Percentiles rank a stretch among this genome's conserved stretches.
These are phyloP conservation scores for Fonsecaea pedrosoi DNA, from an alignment of 2,329 filamentous ascomycete species.

Conservation along the genomic window DNA sequence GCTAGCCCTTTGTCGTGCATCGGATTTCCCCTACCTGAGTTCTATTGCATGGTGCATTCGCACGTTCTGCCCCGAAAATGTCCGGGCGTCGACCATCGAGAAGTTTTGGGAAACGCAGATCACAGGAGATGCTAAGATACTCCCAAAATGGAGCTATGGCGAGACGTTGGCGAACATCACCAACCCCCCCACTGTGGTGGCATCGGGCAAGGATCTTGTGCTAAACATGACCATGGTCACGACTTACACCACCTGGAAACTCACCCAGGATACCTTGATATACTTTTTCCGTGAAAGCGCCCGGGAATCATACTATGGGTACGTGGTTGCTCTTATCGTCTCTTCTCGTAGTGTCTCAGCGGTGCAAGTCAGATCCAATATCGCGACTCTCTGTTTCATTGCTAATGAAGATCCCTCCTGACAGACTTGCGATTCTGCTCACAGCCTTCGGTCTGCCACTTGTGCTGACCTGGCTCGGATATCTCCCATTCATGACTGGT, in stretches of 20 bases:
- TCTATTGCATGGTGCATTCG: slow-evolving; percentile 11
- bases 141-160: slow-evolving; percentile 20
- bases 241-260: slow-evolving; percentile 4
- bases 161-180: slow-evolving; percentile 18
- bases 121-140: slow-evolving; percentile 10
- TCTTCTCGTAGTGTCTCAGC: background rate
- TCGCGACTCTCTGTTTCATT: background rate
- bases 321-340: background rate
- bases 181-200: slow-evolving; percentile 5
- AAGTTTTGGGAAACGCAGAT: slow-evolving; percentile 24
- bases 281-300: slow-evolving; percentile 9
- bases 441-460: slow-evolving; percentile 18
- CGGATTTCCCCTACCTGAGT: slow-evolving; percentile 11
- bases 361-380: background rate
- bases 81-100: slow-evolving; percentile 21
- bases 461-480: slow-evolving; percentile 15
- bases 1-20: slow-evolving; percentile 1
- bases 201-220: background rate
- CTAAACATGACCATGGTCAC: slow-evolving; percentile 19
- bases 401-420: background rate
- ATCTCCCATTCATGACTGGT: slow-evolving; percentile 8
- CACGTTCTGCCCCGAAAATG: slow-evolving; percentile 7
- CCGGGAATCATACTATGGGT: slow-evolving; percentile 6
- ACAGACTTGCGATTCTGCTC: slow-evolving; percentile 7
- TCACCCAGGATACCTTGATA: slow-evolving; percentile 8